Conservation (phyloP, 2,329 filamentous ascomycete genomes). For the Claviceps africana region DNA sequence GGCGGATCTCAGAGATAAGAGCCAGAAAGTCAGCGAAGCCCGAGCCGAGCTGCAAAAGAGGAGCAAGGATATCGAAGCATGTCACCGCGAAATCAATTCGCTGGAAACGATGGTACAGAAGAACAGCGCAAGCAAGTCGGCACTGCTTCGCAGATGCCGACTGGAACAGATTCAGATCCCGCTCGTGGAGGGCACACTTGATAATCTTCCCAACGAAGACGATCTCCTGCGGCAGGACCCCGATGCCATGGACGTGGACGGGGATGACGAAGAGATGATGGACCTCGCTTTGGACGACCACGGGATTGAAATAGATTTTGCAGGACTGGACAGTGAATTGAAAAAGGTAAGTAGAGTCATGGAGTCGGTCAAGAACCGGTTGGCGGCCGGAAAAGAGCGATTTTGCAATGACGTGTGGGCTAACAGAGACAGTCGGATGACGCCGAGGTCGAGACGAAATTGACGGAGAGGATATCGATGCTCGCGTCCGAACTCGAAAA, state of each 20-base stretch:
- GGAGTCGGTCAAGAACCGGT: constrained; percentile 17
- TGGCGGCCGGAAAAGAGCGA: background rate
- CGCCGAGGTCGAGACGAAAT: constrained; percentile 55
- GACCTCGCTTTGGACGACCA: constrained; percentile 67
- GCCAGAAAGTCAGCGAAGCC: constrained; percentile 62
- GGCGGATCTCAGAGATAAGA: constrained; percentile 52
- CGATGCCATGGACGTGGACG: constrained; percentile 87
- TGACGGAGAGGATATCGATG: constrained; percentile 63
- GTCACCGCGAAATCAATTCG: constrained; percentile 57
- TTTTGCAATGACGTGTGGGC: constrained; percentile 3
- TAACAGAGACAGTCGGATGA: constrained; percentile 51
- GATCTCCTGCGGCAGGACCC: constrained; percentile 60
- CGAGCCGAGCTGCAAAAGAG: constrained; percentile 70
- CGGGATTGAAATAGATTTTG: constrained; percentile 82
- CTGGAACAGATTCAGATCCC: constrained; percentile 87
- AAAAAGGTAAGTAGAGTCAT: no score
- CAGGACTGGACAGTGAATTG: constrained; percentile 65
- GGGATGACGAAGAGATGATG: constrained; percentile 44
- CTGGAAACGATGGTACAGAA: constrained; percentile 80
- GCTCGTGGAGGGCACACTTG: constrained; percentile 60
- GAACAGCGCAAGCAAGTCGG: constrained; percentile 71
- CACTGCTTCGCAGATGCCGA: constrained; percentile 74
- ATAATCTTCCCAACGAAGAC: constrained; percentile 78
- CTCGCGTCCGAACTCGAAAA: constrained; percentile 76
- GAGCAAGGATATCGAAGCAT: constrained; percentile 65